Evolutionary conservation across 1,139 yeast species (phyloP), one percentile per base, ranked within the genome.

Genomic region (Lodderomyces pseudojiufengensis): DNA sequence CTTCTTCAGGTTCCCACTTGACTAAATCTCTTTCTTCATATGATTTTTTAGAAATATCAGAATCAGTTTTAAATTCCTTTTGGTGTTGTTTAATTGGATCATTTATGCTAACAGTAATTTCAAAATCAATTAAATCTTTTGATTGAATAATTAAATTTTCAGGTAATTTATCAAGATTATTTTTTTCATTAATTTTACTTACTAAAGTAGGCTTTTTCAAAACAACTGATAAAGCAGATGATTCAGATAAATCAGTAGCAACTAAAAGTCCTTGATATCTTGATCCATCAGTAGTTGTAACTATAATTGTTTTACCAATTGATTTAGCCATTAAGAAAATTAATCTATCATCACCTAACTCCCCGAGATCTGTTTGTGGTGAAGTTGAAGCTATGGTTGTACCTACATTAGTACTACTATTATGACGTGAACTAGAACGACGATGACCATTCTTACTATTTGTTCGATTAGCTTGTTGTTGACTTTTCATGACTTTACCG

Each of bases 1-100:
- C 68, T 9, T 63, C 76, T 35, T 84, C 95, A 5, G 95, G 95
- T 13, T 77, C 78, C 98, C 98, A 92, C 52, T 74, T 76, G 57
- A 86, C 80, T 40, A 92, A 71, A 50, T 84, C 95, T 33, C 92
- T 73, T 55, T 82, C 87, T 43, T 65, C 71, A 36, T 70, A 25
- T 6, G 35, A 3, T 13, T 32, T 32, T 15, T 49, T 51, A 5
- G 95, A 78, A 37, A 92, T 90, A 56, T 84, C 97, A 3, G 81
- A 62, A 58, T 92, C 97, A 1, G 96, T 92, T 54, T 76, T 80
- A 69, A 92, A 90, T 27, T 49, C 49, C n/a, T 9, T 15, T 15
- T 16, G 14, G 12, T 28, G 36, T 2, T 30, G 24, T 20, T 31
- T 31, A 9, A 49, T 46, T 16, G 59, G 45, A 36, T 42, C 44